phyloP scores from a whole-genome alignment of 1,284 basidiomycete species.

The Puccinia horiana region DNA sequence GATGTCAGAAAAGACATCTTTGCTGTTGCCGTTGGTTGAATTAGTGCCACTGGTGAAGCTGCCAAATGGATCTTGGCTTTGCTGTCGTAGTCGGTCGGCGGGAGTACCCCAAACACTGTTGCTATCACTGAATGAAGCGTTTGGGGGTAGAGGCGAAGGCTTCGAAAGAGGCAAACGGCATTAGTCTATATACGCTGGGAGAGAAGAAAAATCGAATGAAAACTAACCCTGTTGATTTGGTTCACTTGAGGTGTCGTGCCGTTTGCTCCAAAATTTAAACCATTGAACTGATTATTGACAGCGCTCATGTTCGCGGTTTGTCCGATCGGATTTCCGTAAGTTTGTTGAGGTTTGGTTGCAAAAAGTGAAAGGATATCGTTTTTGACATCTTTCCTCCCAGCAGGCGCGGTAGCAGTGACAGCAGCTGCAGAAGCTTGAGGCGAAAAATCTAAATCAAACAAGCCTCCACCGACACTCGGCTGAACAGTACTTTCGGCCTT shows the following conservation, averaged over 20 bases:
- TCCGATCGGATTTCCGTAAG: not conserved
- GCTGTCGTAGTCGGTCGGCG: not conserved
- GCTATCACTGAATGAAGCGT: slow-evolving; percentile 11
- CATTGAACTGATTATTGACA: slow-evolving; percentile 47
- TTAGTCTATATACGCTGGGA: not conserved
- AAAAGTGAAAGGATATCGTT: slow-evolving; percentile 85
- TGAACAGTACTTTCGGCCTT: slow-evolving; percentile 51
- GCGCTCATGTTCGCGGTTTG: slow-evolving; percentile 12
- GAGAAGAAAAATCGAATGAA: not conserved
- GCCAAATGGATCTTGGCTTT: slow-evolving; percentile 43
- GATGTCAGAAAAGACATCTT: slow-evolving; percentile 49
- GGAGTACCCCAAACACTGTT: slow-evolving; percentile 29
- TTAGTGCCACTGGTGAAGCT: slow-evolving; percentile 35
- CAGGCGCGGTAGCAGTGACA: slow-evolving; percentile 55
- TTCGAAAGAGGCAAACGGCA: not conserved
- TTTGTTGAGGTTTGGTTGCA: slow-evolving; percentile 59
- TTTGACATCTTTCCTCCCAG: slow-evolving; percentile 71
- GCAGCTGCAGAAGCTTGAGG: slow-evolving; percentile 62
- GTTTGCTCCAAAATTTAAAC: slow-evolving; percentile 20
- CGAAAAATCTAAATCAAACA: slow-evolving; percentile 84
- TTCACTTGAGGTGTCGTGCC: slow-evolving; percentile 5
- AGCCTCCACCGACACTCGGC: slow-evolving; percentile 63
- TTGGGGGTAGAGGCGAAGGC: slow-evolving; percentile 8
- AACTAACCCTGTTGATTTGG: not conserved
- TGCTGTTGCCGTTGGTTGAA: slow-evolving; percentile 1